phyloP scores from a whole-genome alignment of 495 filamentous ascomycete species.

The Copromyces sp. region DNA sequence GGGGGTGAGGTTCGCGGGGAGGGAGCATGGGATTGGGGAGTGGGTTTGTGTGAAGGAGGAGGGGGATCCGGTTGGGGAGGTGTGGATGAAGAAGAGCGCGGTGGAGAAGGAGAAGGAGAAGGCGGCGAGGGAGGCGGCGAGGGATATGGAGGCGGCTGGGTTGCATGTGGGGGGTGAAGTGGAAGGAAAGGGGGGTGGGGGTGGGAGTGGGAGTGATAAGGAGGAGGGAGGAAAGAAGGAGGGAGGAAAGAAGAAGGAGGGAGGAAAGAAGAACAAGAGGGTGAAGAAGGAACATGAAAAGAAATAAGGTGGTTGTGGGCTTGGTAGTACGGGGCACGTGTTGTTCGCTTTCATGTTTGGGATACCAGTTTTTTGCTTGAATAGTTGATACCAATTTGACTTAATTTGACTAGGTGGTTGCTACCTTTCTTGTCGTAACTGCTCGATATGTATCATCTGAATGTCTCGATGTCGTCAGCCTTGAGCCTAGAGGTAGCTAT shows the following conservation, averaged over 20 bases:
- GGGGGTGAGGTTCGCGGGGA: conserved; percentile 48
- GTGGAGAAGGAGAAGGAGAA: conserved; percentile 5
- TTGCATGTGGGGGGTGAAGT: neutral
- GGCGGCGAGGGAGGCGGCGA: neutral
- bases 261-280: neutral
- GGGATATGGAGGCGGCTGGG: neutral
- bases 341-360: neutral
- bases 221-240: neutral
- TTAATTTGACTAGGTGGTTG: neutral
- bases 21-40: conserved; percentile 55
- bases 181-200: neutral
- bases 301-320: neutral
- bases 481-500: neutral
- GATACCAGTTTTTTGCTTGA: neutral
- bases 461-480: too few species aligned
- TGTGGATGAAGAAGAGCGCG: conserved; percentile 34
- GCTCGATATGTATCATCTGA: too few species aligned
- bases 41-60: conserved; percentile 58
- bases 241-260: too few species aligned
- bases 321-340: neutral
- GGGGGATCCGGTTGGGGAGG: conserved; percentile 58
- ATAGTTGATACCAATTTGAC: neutral
- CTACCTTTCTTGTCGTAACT: too few species aligned
- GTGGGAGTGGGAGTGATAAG: neutral
- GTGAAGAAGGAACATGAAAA: neutral